Evolutionary conservation across 2,329 filamentous ascomycete species (phyloP), one percentile per base, ranked within the genome.

Genomic region (Fusarium penzigii): DNA sequence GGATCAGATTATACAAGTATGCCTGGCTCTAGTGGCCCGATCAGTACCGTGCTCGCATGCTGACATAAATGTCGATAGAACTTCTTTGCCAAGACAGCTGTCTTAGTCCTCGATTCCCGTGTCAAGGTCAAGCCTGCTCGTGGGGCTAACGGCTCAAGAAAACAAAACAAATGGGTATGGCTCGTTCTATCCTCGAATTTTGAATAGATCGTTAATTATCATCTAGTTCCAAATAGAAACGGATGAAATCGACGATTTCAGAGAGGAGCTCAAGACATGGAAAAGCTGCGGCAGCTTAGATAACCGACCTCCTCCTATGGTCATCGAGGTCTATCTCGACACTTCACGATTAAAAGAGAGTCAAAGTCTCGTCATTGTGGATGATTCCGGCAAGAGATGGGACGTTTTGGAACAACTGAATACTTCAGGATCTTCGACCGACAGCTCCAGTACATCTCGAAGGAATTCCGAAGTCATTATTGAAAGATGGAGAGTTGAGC

Each of bases 291-390:
- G 93, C 69, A 84, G 88, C 53, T 82, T 88, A 57, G 85, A 90
- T 46, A 87, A 88, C 64, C 85, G 83, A 53, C 94, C 94, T 36
- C 88, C 89, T 38, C 87, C 92, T 3, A 78, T 99, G 68, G 83
- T 95, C 59, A 90, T 99, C 66, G 94, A 99, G 72, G 88, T 92
- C 17, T 97, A 90, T 68, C 78, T 97, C 39, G 91, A 96, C 69
- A 85, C 87, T 12, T 87, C 89, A 36, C 82, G 85, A 32, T 79
- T 97, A 48, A 89, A 89, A 40, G 85, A 87, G 54, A 94, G 88
- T 64, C 92, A 99, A 72, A 92, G 88, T 61, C 77, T 99, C 47
- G 92, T 96, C 51, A 83, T 94, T 56, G 76, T 93, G 42, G 94
- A 97, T 72, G 91, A 96, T 29, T 81, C 88, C 66, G 93, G 92